Evolutionary conservation across 345 rosid genomes (phyloP), one percentile per base, ranked within the genome.

Genomic region (Bruguiera sexangula): DNA sequence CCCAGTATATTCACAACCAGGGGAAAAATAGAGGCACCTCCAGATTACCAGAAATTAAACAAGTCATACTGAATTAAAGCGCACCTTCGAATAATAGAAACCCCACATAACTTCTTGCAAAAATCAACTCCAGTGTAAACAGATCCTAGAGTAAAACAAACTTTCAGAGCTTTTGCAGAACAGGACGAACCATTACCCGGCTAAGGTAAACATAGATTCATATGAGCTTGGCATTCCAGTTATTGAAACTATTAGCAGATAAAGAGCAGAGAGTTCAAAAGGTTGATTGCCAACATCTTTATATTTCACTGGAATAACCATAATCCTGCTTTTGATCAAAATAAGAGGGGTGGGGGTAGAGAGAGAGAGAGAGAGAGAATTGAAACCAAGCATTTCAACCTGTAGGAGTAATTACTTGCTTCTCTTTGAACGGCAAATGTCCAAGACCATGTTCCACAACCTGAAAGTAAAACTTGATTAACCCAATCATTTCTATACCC

Each of bases 391-490:
- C 52, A 36, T 69, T 54, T 26, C 55, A 32, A 75, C 98, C 95
- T 77, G 99, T 92, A 68, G 97, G 99, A 34, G 99, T 92, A 65
- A 92, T 74, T 62, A 95, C 87, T 87, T 92, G 99, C 78, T 95
- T 95, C 87, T 92, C 96, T 30, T 93, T 89, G 81, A 95, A 95
- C 16, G 97, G 99, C 76, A 95, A 73, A 87, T 95, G 88, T 51
- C 99, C 97, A 70, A 95, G 93, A 58, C 97, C 97, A 83, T 95
- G 99, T 81, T 94, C 97, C 61, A 94, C 97, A 73, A 92, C 99
- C 99, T 92, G 75, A 65, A 81, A 77, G 62, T 75, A 30, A 72
- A 77, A 74, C 29, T 59, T 63, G 77, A 43, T 27, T 56, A 73
- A 61, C 20, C 70, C 54, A 36, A 64, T 60, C 29, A 72, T 30